Conservation (phyloP, 108 stramenopile genomes). For the Pseudonitzschia pungens region DNA sequence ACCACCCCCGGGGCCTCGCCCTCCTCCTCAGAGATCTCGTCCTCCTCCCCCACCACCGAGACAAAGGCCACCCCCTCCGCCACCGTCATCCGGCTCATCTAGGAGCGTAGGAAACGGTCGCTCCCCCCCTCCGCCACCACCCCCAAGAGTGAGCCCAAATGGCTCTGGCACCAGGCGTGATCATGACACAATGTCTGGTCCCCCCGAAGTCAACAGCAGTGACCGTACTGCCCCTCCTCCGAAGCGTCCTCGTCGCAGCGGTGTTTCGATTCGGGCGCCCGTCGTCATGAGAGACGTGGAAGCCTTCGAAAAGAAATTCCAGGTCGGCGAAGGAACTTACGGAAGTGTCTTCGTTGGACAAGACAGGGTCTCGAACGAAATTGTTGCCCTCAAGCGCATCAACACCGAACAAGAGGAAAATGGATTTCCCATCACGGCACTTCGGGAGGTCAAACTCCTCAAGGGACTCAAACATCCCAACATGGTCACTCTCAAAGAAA, state of each 20-base stretch:
- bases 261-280: slow-evolving; percentile 62
- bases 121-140: slow-evolving; percentile 48
- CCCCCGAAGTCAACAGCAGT: slow-evolving; percentile 8
- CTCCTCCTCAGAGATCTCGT: slow-evolving; percentile 30
- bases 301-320: slow-evolving; percentile 70
- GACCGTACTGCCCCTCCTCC: neutral
- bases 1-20: slow-evolving; percentile 23
- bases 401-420: slow-evolving; percentile 89
- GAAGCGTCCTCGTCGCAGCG: neutral
- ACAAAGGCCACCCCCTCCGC: slow-evolving; percentile 34
- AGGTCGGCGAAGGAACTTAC: slow-evolving; percentile 86
- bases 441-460: slow-evolving; percentile 94
- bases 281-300: slow-evolving; percentile 76
- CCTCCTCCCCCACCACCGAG: slow-evolving; percentile 35
- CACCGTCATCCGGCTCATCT: slow-evolving; percentile 9
- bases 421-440: slow-evolving; percentile 91
- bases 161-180: slow-evolving; percentile 11
- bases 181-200: slow-evolving; percentile 12
- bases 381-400: slow-evolving; percentile 91
- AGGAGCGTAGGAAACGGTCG: neutral
- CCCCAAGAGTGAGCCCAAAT: slow-evolving; percentile 17
- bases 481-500: slow-evolving; percentile 87
- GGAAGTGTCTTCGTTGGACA: slow-evolving; percentile 85
- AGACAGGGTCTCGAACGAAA: slow-evolving; percentile 70
- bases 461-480: slow-evolving; percentile 85